Conservation (phyloP, 140 eudicot species). For the Oenanthe javanica region DNA sequence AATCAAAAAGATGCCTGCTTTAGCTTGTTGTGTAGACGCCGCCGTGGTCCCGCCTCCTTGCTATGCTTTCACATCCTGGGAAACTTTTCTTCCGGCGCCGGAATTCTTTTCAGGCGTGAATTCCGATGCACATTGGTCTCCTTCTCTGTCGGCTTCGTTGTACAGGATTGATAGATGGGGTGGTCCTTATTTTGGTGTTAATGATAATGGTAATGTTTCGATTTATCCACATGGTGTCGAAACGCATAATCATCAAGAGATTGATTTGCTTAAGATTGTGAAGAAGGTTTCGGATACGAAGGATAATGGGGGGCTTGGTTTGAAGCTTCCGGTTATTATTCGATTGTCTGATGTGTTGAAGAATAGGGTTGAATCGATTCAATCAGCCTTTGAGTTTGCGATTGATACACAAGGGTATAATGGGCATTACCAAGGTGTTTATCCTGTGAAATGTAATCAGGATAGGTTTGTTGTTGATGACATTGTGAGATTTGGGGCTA, state of each 20-base stretch:
- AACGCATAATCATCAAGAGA: constrained; percentile 74
- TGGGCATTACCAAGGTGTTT: constrained; percentile 86
- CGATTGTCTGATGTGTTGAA: constrained; percentile 87
- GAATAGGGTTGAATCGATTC: constrained; percentile 70
- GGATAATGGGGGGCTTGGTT: constrained; percentile 58
- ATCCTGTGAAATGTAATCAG: constrained; percentile 91
- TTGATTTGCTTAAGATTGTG: constrained; percentile 81
- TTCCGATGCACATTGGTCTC: constrained; percentile 49
- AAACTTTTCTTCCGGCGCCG: constrained; percentile 57
- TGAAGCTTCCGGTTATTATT: constrained; percentile 60
- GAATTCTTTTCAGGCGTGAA: constrained; percentile 45
- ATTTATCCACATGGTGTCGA: constrained; percentile 60
- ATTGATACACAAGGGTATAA: constrained; percentile 41
- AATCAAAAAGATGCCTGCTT: constrained; percentile 72
- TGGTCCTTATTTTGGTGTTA: constrained; percentile 71
- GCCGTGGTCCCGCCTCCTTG: constrained; percentile 56
- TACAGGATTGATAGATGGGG: constrained; percentile 83
- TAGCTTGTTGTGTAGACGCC: constrained; percentile 61
- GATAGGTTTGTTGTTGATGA: constrained; percentile 87
- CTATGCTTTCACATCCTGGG: constrained; percentile 32
- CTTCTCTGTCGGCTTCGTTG: constrained; percentile 39
- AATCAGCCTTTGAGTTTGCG: constrained; percentile 67
- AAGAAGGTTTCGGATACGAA: constrained; percentile 71
- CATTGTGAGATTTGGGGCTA: constrained; percentile 67
- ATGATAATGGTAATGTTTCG: constrained; percentile 65